Percentiles rank a stretch among this genome's conserved stretches.
Evolutionary conservation across 2,329 filamentous ascomycete species (phyloP).

Genomic region (Pyrenochaeta sp.): DNA sequence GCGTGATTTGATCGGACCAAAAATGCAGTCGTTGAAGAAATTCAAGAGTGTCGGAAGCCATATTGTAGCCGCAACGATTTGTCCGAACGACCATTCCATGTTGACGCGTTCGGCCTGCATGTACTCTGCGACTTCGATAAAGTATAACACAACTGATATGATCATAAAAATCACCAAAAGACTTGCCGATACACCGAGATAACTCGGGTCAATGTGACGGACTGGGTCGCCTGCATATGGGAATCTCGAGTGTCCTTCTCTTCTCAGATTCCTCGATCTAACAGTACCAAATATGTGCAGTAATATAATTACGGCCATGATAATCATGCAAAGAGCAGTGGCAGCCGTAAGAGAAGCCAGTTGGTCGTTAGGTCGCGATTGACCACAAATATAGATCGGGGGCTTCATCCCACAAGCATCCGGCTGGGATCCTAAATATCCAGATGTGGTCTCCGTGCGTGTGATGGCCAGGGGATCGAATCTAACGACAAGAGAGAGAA

Average conservation of each 20-base stretch:
- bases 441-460: neutral
- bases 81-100: constrained; percentile 4
- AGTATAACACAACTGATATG: neutral
- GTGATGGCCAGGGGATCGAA: neutral
- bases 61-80: constrained; percentile 2
- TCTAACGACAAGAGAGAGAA: neutral
- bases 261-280: too few relatives aligned
- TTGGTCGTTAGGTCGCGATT: neutral
- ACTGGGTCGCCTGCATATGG: too few relatives aligned
- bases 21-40: constrained; percentile 1
- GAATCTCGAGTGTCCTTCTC: too few relatives aligned
- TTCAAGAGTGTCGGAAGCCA: constrained; percentile 5
- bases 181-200: too few relatives aligned
- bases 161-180: too few relatives aligned
- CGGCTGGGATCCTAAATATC: neutral
- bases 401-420: neutral
- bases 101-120: neutral
- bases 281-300: too few relatives aligned
- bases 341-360: too few relatives aligned
- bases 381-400: neutral
- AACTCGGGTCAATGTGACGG: too few relatives aligned
- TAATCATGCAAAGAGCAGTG: too few relatives aligned
- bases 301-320: too few relatives aligned
- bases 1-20: neutral
- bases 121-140: neutral